Percentiles rank a stretch among this genome's conserved stretches.
phyloP scores from a whole-genome alignment of 306 rosid species.

The Cucurbita argyrosperma region DNA sequence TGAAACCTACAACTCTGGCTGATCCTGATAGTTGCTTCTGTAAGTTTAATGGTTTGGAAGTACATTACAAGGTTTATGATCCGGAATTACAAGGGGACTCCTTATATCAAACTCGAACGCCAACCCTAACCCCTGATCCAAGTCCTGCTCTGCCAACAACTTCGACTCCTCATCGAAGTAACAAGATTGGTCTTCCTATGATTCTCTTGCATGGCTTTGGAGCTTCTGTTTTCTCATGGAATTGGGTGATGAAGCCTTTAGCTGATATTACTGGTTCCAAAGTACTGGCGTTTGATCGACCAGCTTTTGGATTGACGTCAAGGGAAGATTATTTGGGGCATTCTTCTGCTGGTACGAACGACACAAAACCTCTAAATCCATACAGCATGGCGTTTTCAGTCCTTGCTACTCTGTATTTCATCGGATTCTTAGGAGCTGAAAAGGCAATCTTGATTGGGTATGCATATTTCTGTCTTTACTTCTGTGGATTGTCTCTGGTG shows the following conservation, averaged over 20 bases:
- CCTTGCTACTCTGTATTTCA: constrained; percentile 72
- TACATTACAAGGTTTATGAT: constrained; percentile 72
- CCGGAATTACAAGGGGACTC: constrained; percentile 23
- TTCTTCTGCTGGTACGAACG: constrained; percentile 23
- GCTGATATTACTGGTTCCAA: constrained; percentile 54
- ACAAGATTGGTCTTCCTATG: constrained; percentile 45
- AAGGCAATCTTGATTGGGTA: constrained; percentile 75
- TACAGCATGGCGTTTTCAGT: constrained; percentile 76
- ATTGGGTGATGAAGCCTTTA: constrained; percentile 61
- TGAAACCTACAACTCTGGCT: constrained; percentile 60
- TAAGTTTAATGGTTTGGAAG: constrained; percentile 59
- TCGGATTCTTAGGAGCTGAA: constrained; percentile 50
- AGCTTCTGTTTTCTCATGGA: constrained; percentile 87
- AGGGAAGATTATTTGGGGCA: constrained; percentile 26
- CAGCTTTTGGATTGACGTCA: constrained; percentile 91
- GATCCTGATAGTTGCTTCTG: constrained; percentile 78
- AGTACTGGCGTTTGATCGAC: constrained; percentile 91
- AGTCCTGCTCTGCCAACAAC: background rate
- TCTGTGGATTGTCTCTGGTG: background rate
- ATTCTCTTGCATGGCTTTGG: constrained; percentile 85
- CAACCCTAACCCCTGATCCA: background rate
- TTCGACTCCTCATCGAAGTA: constrained; percentile 16
- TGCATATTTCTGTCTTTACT: constrained; percentile 18
- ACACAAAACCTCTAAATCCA: constrained; percentile 45
- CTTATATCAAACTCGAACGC: constrained; percentile 18